Evolutionary conservation across 2,329 filamentous ascomycete species (phyloP).

Genomic region (Cryphonectria carpinicola): DNA sequence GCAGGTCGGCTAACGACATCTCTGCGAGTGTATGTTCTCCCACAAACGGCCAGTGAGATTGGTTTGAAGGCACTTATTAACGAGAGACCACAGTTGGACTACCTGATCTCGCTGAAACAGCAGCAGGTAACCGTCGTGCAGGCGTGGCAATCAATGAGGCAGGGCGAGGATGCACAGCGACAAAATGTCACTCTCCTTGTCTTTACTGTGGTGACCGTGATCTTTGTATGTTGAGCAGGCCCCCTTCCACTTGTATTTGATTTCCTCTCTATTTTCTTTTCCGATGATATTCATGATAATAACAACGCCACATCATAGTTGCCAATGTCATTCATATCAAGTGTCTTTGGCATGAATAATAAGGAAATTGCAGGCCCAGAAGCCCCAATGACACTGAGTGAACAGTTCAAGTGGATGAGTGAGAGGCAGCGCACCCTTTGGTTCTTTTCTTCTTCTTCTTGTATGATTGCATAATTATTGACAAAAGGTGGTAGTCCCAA

Average conservation of each 20-base stretch:
- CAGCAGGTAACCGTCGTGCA: slow-evolving; percentile 51
- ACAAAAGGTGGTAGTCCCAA: slow-evolving; percentile 11
- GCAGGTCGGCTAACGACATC: slow-evolving; percentile 39
- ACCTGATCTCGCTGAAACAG: slow-evolving; percentile 48
- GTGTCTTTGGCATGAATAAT: slow-evolving; percentile 46
- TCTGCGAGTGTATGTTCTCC: slow-evolving; percentile 37
- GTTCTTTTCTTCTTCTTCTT: not conserved
- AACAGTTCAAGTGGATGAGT: slow-evolving; percentile 30
- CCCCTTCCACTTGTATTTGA: too few species aligned
- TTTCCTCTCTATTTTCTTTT: not conserved
- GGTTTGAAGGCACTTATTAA: not conserved
- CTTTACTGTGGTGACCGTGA: slow-evolving; percentile 51
- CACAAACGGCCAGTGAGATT: not conserved
- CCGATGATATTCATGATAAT: not conserved
- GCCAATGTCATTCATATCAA: slow-evolving; percentile 44
- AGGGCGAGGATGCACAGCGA: slow-evolving; percentile 44
- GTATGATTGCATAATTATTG: not conserved
- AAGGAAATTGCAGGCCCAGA: slow-evolving; percentile 32
- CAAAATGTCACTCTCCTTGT: slow-evolving; percentile 50
- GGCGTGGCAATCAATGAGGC: slow-evolving; percentile 45
- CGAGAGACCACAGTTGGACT: slow-evolving; percentile 36
- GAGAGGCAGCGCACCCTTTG: not conserved
- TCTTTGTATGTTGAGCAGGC: slow-evolving; percentile 43
- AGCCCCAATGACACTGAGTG: slow-evolving; percentile 24
- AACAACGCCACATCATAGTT: slow-evolving; percentile 31